Percentiles rank a stretch among this genome's conserved stretches.
phyloP scores from a whole-genome alignment of 2,329 filamentous ascomycete species.

The Fusarium acutatum region DNA sequence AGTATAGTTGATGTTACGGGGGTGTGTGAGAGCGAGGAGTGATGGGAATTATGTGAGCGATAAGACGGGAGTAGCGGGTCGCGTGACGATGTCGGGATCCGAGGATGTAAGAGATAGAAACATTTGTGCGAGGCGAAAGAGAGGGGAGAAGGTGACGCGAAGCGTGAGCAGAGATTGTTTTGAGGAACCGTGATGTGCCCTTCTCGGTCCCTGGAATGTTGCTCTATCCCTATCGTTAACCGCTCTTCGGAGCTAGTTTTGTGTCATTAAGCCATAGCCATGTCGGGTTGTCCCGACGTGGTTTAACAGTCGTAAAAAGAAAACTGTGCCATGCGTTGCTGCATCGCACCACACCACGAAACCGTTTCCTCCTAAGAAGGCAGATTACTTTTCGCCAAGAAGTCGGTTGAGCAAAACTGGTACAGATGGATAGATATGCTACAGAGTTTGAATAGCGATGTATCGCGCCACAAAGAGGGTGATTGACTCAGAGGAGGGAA shows the following conservation, averaged over 20 bases:
- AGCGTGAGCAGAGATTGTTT: conserved; percentile 42
- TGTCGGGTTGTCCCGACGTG: conserved; percentile 31
- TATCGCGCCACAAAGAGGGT: conserved; percentile 35
- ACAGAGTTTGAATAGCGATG: conserved; percentile 24
- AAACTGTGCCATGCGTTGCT: conserved; percentile 30
- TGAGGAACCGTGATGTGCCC: conserved; percentile 42
- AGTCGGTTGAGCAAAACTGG: conserved; percentile 21
- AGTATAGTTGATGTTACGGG: conserved; percentile 31
- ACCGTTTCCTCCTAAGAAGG: conserved; percentile 21
- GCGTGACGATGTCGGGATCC: conserved; percentile 31
- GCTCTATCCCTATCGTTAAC: conserved; percentile 35
- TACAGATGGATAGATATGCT: conserved; percentile 37
- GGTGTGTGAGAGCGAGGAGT: conserved; percentile 43
- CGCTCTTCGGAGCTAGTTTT: conserved; percentile 27
- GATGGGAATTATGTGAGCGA: conserved; percentile 41
- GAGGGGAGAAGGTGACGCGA: conserved; percentile 36
- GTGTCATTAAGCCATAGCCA: conserved; percentile 40
- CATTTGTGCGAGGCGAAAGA: conserved; percentile 36
- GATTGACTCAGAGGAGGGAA: conserved; percentile 22
- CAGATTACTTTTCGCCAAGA: conserved; percentile 28
- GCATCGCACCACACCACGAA: conserved; percentile 15
- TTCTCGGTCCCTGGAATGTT: conserved; percentile 35
- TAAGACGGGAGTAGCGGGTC: conserved; percentile 35
- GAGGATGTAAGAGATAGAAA: conserved; percentile 34
- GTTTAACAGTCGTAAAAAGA: conserved; percentile 35